Evolutionary conservation across 1,284 basidiomycete species (phyloP).

Genomic region (Ceratorhiza oryzae-sativae): DNA sequence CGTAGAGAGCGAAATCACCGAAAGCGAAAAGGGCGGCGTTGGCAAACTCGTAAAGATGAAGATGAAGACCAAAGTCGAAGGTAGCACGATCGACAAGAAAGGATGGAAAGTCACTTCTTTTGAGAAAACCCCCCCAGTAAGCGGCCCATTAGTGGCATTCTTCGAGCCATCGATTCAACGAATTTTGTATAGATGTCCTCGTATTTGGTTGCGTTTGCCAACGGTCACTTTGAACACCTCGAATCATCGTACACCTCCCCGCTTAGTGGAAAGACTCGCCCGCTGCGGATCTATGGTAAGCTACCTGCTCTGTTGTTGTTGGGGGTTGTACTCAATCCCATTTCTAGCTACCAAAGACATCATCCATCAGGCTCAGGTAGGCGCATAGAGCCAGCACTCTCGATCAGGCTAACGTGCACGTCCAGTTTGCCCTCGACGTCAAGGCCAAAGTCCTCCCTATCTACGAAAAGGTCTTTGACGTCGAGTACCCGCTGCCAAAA

Average conservation of each 20-base stretch:
- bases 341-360: slow-evolving; percentile 79
- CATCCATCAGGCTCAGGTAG: slow-evolving; percentile 72
- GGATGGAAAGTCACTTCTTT: slow-evolving; percentile 84
- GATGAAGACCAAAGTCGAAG: slow-evolving; percentile 44
- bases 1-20: slow-evolving; percentile 50
- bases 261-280: slow-evolving; percentile 80
- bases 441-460: slow-evolving; percentile 86
- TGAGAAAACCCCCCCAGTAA: slow-evolving; percentile 69
- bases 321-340: slow-evolving; percentile 20
- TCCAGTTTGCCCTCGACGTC: slow-evolving; percentile 84
- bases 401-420: neutral
- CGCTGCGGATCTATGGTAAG: slow-evolving; percentile 83
- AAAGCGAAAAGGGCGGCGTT: slow-evolving; percentile 43
- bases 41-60: slow-evolving; percentile 49
- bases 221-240: slow-evolving; percentile 79
- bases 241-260: slow-evolving; percentile 83
- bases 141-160: slow-evolving; percentile 18
- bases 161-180: neutral
- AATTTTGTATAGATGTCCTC: slow-evolving; percentile 72
- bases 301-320: slow-evolving; percentile 37
- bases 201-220: slow-evolving; percentile 92
- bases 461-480: slow-evolving; percentile 93
- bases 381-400: neutral
- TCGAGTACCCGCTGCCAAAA: slow-evolving; percentile 92
- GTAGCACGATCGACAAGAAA: slow-evolving; percentile 48